Evolutionary conservation across 805 yeast genomes (phyloP).

Genomic region (Lachancea lanzarotensis): DNA sequence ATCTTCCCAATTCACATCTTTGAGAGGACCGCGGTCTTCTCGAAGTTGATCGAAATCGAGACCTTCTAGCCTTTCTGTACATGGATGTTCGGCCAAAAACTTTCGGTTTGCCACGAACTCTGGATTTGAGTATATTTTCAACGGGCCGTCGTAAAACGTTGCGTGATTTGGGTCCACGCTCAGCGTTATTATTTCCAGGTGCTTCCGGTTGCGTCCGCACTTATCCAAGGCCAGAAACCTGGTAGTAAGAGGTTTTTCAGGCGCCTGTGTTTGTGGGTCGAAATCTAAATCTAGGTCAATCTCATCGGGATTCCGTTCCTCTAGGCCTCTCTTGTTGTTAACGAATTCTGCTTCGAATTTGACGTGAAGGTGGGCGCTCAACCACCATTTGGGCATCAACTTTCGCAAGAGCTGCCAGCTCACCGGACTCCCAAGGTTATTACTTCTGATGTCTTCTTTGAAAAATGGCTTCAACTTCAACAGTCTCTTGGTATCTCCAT

Average conservation of each 20-base stretch:
- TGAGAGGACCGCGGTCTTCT: neutral
- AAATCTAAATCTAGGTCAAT: slow-evolving; percentile 29
- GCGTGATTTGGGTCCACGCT: slow-evolving; percentile 30
- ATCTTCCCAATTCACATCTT: slow-evolving; percentile 6
- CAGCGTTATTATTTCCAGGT: slow-evolving; percentile 47
- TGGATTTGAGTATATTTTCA: slow-evolving; percentile 31
- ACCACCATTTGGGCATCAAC: slow-evolving; percentile 69
- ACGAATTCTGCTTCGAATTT: slow-evolving; percentile 47
- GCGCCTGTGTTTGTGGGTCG: slow-evolving; percentile 9
- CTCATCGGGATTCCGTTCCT: slow-evolving; percentile 27
- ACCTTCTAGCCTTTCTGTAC: neutral
- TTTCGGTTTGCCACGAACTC: slow-evolving; percentile 30
- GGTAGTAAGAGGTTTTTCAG: slow-evolving; percentile 29
- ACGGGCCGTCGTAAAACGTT: slow-evolving; percentile 10
- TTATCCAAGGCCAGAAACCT: slow-evolving; percentile 78
- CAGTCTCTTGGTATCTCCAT: slow-evolving; percentile 52
- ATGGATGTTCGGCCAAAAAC: slow-evolving; percentile 2
- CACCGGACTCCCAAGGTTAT: slow-evolving; percentile 67
- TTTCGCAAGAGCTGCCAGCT: slow-evolving; percentile 46
- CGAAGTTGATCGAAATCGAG: slow-evolving; percentile 5
- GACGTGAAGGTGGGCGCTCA: slow-evolving; percentile 85
- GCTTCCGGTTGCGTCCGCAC: slow-evolving; percentile 60
- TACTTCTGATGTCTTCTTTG: slow-evolving; percentile 50
- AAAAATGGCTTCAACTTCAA: slow-evolving; percentile 62
- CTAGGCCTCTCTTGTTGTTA: slow-evolving; percentile 19